Evolutionary conservation across 768 basidiomycete genomes (phyloP), one percentile per base, ranked within the genome.

Genomic region (Lepiota brunneoincarnata): DNA sequence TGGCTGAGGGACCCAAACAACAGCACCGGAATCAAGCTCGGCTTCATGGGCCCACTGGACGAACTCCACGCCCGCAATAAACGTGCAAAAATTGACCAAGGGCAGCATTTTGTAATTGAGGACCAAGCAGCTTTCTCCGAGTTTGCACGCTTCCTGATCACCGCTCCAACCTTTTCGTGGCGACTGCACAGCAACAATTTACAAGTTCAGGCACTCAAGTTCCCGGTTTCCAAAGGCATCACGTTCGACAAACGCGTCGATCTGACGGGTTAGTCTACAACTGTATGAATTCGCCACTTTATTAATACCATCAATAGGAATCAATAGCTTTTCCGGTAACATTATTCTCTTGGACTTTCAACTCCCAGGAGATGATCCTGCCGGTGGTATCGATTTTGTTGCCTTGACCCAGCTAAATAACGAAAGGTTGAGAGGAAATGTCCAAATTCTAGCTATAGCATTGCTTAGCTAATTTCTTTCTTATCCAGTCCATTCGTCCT

Each of bases 151-250:
- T 68, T 73, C 28, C 73, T 91, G 76, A 89, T 90, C 63, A 89
- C 84, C 0, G 76, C 80, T 42, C 70, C 71, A 42, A 82, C 76
- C 54, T 89, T 90, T 61, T 87, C 82, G 0, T 91, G 88, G 87
- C 73, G 75, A 51, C 67, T 91, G 38, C 62, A 70, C 15, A 85
- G 78, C 54, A 64, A 76, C n/a, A 75, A 77, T 57, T 73, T 89
- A 36, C 72, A 72, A 6, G 86, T 87, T 10, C 81, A 83, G 49
- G 87, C 88, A 2, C 69, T 79, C 56, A 84, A 82, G 58, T 87
- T 89, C 61, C 87, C 87, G 2, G 74, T 77, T 2, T 80, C 84
- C 3, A 83, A 84, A 61, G 83, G 82, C 1, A 75, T 91, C 57
- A 74, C 75, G 2, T 89, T 89, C 62, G 70, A 80, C 63, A 89